phyloP scores from a whole-genome alignment of 2,329 filamentous ascomycete genomes.

The Alternaria incomplexa region DNA sequence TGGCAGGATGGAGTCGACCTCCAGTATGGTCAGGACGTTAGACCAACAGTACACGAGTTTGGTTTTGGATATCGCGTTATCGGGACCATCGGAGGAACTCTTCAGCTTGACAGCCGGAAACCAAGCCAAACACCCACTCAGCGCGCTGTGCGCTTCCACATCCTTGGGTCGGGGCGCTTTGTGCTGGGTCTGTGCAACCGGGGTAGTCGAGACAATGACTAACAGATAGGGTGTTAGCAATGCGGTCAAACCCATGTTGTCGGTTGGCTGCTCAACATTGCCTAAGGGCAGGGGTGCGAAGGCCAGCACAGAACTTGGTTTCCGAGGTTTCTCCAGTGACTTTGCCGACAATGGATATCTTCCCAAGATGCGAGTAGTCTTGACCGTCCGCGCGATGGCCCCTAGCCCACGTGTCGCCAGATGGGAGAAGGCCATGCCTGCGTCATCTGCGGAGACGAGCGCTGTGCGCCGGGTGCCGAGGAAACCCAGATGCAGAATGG shows the following conservation, averaged over 20 bases:
- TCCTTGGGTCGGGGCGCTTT: slow-evolving; percentile 93
- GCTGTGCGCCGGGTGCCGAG: slow-evolving; percentile 92
- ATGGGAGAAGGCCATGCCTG: slow-evolving; percentile 98
- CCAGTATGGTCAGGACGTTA: slow-evolving; percentile 91
- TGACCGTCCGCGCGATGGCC: slow-evolving; percentile 81
- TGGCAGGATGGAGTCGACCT: slow-evolving; percentile 72
- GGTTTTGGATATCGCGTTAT: slow-evolving; percentile 74
- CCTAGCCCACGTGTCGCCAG: slow-evolving; percentile 90
- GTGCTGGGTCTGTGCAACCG: slow-evolving; percentile 93
- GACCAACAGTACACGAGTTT: slow-evolving; percentile 99
- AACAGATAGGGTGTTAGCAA: slow-evolving; percentile 95
- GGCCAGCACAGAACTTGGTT: slow-evolving; percentile 92
- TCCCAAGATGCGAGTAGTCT: slow-evolving; percentile 87
- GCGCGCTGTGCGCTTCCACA: slow-evolving; percentile 83
- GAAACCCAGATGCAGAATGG: slow-evolving; percentile 91
- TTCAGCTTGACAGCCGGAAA: slow-evolving; percentile 96
- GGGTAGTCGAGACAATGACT: slow-evolving; percentile 96
- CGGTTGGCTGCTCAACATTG: slow-evolving; percentile 89
- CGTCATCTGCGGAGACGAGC: slow-evolving; percentile 90
- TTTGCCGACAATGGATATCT: slow-evolving; percentile 78
- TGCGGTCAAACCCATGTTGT: slow-evolving; percentile 87
- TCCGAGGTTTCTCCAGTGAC: slow-evolving; percentile 70
- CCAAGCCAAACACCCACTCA: slow-evolving; percentile 95
- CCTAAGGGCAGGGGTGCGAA: slow-evolving; percentile 90
- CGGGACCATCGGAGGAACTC: slow-evolving; percentile 68